Evolutionary conservation across 768 basidiomycete genomes (phyloP), one percentile per base, ranked within the genome.

Genomic region (Collybiopsis luxurians): DNA sequence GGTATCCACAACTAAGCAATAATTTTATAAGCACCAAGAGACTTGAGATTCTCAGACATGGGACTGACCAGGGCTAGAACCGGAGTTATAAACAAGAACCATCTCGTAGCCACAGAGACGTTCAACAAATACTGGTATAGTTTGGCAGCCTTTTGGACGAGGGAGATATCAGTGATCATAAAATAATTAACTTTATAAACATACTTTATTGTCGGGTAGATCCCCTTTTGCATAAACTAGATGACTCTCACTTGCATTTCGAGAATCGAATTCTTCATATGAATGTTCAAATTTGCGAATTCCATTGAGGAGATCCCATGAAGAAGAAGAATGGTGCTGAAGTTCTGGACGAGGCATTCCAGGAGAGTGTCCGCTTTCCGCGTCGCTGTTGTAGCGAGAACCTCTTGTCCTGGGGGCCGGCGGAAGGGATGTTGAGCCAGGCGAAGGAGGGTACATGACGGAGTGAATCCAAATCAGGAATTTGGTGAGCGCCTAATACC

Each of bases 81-180:
- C 1, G 92, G 92, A 17, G 92, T 66, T 64, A 95, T 90, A 73
- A 87, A 88, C 28, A 93, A 59, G 21, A 84, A 75, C 91, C 91
- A 93, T 36, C 92, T 81, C 7, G 90, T 86, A 46, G 91, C 76
- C 66, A 92, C 86, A 2, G 89, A 90, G 19, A 82, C 81, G 64
- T 86, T 87, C 51, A 92, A 65, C 9, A 92, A 78, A 69, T 87
- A 92, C 60, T 86, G 75, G 71, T 92, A 92, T 3, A 87, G 67
- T 62, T 78, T 81, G 0, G 80, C 72, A 40, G 87, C 67, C 87
- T 90, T n/a, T n/a, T n/a, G n/a, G 51, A 24, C 34, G 12, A 44
- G 24, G 43, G 26, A 54, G 15, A 58, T 48, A 40, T 51, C 40
- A 26, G 39, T 30, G 26, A 51, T 4, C 12, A 28, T 7, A 30